Evolutionary conservation across 352 stramenopile species (phyloP).

Genomic region (Globisporangium solare): DNA sequence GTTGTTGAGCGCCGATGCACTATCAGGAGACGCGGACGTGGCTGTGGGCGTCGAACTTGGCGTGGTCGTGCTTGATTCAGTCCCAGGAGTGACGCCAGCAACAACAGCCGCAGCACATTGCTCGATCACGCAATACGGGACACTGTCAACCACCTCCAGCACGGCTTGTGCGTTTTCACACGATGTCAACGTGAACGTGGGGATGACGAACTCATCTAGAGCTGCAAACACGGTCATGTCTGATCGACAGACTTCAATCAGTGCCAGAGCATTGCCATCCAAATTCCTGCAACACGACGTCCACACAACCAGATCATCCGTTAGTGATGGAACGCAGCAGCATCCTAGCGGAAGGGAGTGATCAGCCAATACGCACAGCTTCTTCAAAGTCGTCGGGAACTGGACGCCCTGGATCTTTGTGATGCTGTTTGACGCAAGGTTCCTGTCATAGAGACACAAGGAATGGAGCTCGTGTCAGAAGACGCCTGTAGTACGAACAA

Average conservation of each 20-base stretch:
- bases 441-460: conserved; percentile 24
- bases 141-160: conserved; percentile 5
- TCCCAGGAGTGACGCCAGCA: not conserved
- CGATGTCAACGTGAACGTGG: conserved; percentile 17
- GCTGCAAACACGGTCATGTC: conserved; percentile 38
- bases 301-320: not conserved
- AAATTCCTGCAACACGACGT: conserved; percentile 15
- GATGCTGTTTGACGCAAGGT: conserved; percentile 54
- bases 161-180: not conserved
- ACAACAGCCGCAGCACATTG: conserved; percentile 2
- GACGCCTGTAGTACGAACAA: not conserved
- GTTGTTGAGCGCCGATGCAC: conserved; percentile 3
- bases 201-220: conserved; percentile 12
- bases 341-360: not conserved
- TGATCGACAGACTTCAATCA: conserved; percentile 40
- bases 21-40: not conserved
- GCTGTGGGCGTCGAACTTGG: not conserved
- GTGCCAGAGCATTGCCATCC: conserved; percentile 38
- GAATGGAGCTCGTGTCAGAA: not conserved
- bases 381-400: conserved; percentile 48
- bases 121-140: conserved; percentile 7
- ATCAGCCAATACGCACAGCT: conserved; percentile 18
- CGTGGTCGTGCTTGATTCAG: not conserved
- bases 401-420: conserved; percentile 37
- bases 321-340: not conserved